Evolutionary conservation across 106 monocot genomes (phyloP), one percentile per base, ranked within the genome.

Genomic region (Iris macrosiphon): DNA sequence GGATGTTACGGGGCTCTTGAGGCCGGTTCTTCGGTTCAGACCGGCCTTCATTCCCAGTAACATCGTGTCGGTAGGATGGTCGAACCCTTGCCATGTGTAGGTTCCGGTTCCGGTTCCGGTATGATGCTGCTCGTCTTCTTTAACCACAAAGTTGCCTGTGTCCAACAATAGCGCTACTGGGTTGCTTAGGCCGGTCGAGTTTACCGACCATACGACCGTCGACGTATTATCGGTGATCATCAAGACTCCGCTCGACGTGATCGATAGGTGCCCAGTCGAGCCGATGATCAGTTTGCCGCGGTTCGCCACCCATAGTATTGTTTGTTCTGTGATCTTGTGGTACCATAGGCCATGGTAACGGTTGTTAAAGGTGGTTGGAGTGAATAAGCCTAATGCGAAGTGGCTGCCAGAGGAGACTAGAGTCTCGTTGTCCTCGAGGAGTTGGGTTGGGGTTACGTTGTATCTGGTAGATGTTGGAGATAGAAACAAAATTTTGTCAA

Each of bases 301-400:
- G 61, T 74, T 74, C 22, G 74, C 73, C 3, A 70, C 69, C 79
- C 79, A 79, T 25, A 73, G 52, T 9, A 70, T 46, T 8, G 55
- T 24, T 0, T 31, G 40, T 4, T 41, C n/a, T 16, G 60, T 18
- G 18, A 65, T 44, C n/a, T n/a, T n/a, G n/a, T n/a, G n/a, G 66
- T 74, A 80, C 74, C 74, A 79, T 49, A 83, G 75, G 11, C 82
- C 82, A 9, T 75, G 9, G 61, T 79, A 88, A 15, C 61, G 46
- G 64, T 79, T 66, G 12, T 4, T 19, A 12, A 65, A 45, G 25
- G 2, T 46, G 4, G 44, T 19, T 8, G 72, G 72, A 21, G 6
- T 39, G 62, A 85, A 85, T 65, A 85, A 88, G 20, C 82, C 88
- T 6, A 88, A 47, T 3, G 45, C 75, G 45, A 79, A 88, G 55